Percentiles rank a stretch among this genome's conserved stretches.
Evolutionary conservation across 148 eudicot genomes (phyloP).

Genomic region (Chenopodium suecicum): DNA sequence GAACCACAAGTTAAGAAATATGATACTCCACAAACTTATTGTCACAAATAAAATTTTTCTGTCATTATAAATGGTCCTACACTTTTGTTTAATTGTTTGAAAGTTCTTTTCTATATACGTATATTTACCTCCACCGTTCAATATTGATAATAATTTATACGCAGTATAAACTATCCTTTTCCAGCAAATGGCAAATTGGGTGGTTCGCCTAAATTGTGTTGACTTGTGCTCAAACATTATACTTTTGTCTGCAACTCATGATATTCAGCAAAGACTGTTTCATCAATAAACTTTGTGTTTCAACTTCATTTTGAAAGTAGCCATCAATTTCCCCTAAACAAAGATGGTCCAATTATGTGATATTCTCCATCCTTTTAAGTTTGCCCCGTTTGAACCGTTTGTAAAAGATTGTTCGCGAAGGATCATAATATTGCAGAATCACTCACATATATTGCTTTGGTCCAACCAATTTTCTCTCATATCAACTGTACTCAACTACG

Average conservation of each 20-base stretch:
- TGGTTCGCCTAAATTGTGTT: slow-evolving; percentile 3
- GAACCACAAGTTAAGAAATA: neutral
- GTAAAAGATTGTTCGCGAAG: too few species aligned
- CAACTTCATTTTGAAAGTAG: neutral
- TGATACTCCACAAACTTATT: neutral
- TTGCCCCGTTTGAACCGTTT: too few species aligned
- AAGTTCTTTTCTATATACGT: neutral
- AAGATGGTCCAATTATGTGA: neutral
- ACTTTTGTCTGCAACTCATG: neutral
- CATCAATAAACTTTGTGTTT: neutral
- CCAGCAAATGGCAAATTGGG: neutral
- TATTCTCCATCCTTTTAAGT: too few species aligned
- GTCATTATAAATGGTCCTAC: neutral
- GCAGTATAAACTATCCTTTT: neutral
- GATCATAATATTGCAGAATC: too few species aligned
- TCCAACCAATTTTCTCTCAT: too few species aligned
- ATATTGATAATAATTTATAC: neutral
- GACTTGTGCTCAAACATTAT: neutral
- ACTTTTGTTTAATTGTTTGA: neutral
- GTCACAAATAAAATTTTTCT: neutral
- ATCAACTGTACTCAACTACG: too few species aligned
- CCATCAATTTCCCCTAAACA: neutral
- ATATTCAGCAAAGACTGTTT: neutral
- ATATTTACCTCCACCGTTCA: neutral
- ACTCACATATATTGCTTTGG: too few species aligned